These are phyloP conservation scores for Brassica carinata DNA, from an alignment of 345 rosid species.

Conservation along the genomic window DNA sequence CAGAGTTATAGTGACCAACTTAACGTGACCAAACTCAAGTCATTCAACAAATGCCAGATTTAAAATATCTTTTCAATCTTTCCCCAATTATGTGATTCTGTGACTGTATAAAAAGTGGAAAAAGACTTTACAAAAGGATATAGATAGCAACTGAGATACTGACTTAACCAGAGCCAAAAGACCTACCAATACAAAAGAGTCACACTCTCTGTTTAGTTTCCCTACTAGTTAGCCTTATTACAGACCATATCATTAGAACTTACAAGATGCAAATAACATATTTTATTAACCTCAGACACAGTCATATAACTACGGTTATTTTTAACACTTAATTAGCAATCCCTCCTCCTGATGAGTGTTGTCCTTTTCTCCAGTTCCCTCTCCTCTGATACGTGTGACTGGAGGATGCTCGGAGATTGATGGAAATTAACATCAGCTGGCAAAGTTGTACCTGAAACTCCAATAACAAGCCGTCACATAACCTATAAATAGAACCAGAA, in stretches of 20 bases:
- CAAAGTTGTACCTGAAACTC: constrained; percentile 1
- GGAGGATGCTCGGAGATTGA: constrained; percentile 2
- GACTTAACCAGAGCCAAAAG: too few relatives aligned
- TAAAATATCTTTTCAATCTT: too few relatives aligned
- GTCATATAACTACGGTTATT: background rate
- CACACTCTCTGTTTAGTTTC: background rate
- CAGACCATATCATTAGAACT: background rate
- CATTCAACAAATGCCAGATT: too few relatives aligned
- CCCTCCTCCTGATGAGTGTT: background rate
- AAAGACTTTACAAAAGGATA: too few relatives aligned
- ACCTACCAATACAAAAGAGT: too few relatives aligned
- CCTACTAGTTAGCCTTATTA: background rate
- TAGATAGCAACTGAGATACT: too few relatives aligned
- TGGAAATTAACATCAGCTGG: background rate
- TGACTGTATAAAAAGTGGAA: too few relatives aligned
- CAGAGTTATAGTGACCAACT: too few relatives aligned
- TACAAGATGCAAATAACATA: background rate
- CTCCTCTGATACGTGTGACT: constrained; percentile 7
- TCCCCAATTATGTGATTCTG: too few relatives aligned
- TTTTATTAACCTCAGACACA: background rate
- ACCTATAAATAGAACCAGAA: background rate
- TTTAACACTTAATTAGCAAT: background rate
- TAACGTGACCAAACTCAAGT: too few relatives aligned
- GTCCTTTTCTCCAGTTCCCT: constrained; percentile 5
- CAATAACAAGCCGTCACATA: background rate